phyloP scores from a whole-genome alignment of 768 basidiomycete genomes.

The Russula vinacea region DNA sequence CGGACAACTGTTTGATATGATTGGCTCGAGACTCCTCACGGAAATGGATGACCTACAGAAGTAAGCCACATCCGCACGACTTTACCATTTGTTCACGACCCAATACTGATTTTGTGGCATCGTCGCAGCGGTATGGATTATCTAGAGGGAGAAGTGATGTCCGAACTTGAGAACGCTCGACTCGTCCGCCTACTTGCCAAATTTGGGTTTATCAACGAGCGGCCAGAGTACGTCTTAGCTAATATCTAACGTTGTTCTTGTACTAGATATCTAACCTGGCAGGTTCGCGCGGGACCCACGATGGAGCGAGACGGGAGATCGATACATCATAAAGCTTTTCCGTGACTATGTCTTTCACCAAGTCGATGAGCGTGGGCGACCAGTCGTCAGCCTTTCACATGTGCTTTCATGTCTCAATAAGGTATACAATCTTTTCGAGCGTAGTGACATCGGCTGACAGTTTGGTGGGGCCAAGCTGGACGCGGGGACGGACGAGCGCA shows the following conservation, averaged over 20 bases:
- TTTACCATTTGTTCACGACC: conserved; percentile 10
- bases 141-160: conserved; percentile 77
- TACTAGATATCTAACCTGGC: not conserved
- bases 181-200: conserved; percentile 87
- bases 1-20: conserved; percentile 76
- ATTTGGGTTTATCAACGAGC: conserved; percentile 97
- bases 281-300: conserved; percentile 94
- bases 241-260: not conserved
- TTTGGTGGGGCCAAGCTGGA: conserved; percentile 61
- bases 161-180: conserved; percentile 92
- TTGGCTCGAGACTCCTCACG: conserved; percentile 63
- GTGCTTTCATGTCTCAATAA: conserved; percentile 93
- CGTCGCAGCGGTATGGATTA: conserved; percentile 66
- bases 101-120: not conserved
- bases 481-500: conserved; percentile 85
- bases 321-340: conserved; percentile 97
- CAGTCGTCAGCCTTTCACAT: conserved; percentile 86
- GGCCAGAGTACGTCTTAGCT: conserved; percentile 78
- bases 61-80: conserved; percentile 42
- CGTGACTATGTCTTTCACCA: conserved; percentile 98
- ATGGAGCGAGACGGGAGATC: conserved; percentile 98
- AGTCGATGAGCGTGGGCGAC: conserved; percentile 85
- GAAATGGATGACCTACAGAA: conserved; percentile 83
- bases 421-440: conserved; percentile 42
- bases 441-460: not conserved